Conservation (phyloP, 129 eudicot genomes). For the Helichrysum umbraculigerum region DNA sequence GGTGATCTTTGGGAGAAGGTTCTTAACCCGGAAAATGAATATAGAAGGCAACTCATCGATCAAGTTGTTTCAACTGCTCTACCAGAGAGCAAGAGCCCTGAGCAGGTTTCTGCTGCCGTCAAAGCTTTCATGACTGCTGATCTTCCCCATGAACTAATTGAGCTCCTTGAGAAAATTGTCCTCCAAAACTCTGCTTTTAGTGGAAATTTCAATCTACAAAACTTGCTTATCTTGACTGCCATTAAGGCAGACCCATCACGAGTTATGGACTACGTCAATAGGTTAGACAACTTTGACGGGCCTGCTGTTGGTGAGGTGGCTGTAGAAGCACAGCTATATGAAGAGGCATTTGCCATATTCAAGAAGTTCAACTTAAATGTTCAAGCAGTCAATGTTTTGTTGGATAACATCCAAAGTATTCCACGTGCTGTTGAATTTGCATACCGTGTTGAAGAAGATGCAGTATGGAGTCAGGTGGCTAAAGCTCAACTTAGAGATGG, state of each 20-base stretch:
- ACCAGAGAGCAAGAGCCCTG: constrained; percentile 99
- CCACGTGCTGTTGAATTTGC: constrained; percentile 99
- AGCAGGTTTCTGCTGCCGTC: constrained; percentile 98
- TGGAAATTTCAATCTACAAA: constrained; percentile 95
- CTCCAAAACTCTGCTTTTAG: constrained; percentile 99
- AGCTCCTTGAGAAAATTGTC: constrained; percentile 97
- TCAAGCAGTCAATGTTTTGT: constrained; percentile 87
- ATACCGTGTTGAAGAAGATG: constrained; percentile 97
- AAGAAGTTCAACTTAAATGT: constrained; percentile 95
- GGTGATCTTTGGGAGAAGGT: constrained; percentile 98
- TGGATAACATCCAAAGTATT: constrained; percentile 82
- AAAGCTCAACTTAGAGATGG: constrained; percentile 97
- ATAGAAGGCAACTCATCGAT: constrained; percentile 90
- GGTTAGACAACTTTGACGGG: constrained; percentile 97
- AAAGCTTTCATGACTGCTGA: constrained; percentile 99
- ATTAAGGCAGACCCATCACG: constrained; percentile 96
- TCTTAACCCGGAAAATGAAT: constrained; percentile 95
- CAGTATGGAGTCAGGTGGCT: constrained; percentile 99
- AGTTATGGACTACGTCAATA: constrained; percentile 90
- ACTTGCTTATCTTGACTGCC: constrained; percentile 92
- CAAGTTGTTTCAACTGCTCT: constrained; percentile 96
- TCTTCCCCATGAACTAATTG: constrained; percentile 96
- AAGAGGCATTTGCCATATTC: constrained; percentile 96
- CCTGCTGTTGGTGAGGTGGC: constrained; percentile 99
- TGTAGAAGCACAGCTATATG: constrained; percentile 91